Evolutionary conservation across 805 yeast genomes (phyloP), one percentile per base, ranked within the genome.

Genomic region (Monosporozyma servazzii): DNA sequence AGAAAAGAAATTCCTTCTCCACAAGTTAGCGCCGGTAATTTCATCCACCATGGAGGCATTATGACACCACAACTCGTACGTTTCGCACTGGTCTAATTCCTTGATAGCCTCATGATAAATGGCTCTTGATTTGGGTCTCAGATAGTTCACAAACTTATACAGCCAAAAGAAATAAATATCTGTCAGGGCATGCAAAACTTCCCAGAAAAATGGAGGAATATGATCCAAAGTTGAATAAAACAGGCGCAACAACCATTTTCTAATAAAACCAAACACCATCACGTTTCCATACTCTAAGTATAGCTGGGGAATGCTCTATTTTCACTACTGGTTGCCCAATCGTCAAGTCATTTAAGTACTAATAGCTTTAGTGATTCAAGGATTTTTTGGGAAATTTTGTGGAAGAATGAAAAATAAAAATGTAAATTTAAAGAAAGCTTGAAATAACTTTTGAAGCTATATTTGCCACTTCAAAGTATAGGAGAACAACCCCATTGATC

Each of bases 1-100:
- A 37, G 91, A 84, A 30, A 83, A 80, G 57, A 90, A 88, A 63
- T 89, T 88, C 55, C 88, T 86, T 53, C 96, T 74, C 95, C 95
- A 80, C 20, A 77, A 59, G 55, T 79, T 79, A 18, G 77, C 75
- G 5, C 82, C 82, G 0, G 79, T 73, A 10, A 77, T 64, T 42
- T 71, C 71, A 54, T 80, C 85, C 1, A 80, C 71, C 46, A 71
- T 66, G 5, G 67, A 63, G 0, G 83, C 81, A 20, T 69, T 74
- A 20, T 66, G 69, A 55, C 76, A 82, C 91, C 95, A 91, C 52
- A 86, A 91, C 40, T 75, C 79, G 64, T 80, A 86, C 18, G 77
- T 75, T 43, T 74, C 71, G 18, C 84, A 83, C 20, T 68, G 69
- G 18, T 76, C 75, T 39, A 82, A 63, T 53, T 73, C 72, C 54